phyloP scores from a whole-genome alignment of 2,329 filamentous ascomycete species.

The Kalaharituber pfeilii region DNA sequence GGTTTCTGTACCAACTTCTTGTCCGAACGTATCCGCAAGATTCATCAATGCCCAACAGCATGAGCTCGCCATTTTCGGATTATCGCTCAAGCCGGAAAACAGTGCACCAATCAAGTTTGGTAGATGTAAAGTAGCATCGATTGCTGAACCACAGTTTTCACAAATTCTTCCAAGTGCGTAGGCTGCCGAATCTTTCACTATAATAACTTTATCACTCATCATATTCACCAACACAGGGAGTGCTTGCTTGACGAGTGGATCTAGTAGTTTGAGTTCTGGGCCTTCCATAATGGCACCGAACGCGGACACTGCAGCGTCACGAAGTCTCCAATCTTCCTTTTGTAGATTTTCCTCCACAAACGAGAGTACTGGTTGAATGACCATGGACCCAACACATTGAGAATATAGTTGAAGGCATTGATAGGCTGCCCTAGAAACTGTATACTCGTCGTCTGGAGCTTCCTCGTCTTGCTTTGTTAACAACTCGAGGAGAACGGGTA shows the following conservation, averaged over 20 bases:
- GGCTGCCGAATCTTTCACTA: conserved; percentile 88
- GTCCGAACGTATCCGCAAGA: conserved; percentile 83
- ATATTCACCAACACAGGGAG: conserved; percentile 81
- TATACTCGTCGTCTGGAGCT: conserved; percentile 92
- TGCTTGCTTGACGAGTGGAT: conserved; percentile 90
- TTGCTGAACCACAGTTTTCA: conserved; percentile 77
- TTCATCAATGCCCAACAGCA: conserved; percentile 99
- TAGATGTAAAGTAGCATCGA: conserved; percentile 69
- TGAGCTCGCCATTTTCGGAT: conserved; percentile 90
- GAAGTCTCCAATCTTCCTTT: conserved; percentile 80
- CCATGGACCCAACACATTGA: conserved; percentile 68
- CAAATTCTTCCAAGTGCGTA: conserved; percentile 93
- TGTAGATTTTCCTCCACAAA: conserved; percentile 89
- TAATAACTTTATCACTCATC: conserved; percentile 73
- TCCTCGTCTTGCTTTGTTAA: conserved; percentile 97
- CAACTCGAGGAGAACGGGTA: conserved; percentile 73
- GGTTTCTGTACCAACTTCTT: conserved; percentile 42
- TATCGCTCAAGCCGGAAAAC: conserved; percentile 76
- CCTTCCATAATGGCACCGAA: conserved; percentile 99
- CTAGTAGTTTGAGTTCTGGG: conserved; percentile 77
- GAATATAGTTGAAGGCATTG: conserved; percentile 92
- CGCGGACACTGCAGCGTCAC: conserved; percentile 89
- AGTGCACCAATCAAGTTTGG: conserved; percentile 72
- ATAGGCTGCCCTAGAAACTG: conserved; percentile 83
- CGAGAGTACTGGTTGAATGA: conserved; percentile 69